Evolutionary conservation across 306 rosid species (phyloP).

Genomic region (Hippophae tibetana): DNA sequence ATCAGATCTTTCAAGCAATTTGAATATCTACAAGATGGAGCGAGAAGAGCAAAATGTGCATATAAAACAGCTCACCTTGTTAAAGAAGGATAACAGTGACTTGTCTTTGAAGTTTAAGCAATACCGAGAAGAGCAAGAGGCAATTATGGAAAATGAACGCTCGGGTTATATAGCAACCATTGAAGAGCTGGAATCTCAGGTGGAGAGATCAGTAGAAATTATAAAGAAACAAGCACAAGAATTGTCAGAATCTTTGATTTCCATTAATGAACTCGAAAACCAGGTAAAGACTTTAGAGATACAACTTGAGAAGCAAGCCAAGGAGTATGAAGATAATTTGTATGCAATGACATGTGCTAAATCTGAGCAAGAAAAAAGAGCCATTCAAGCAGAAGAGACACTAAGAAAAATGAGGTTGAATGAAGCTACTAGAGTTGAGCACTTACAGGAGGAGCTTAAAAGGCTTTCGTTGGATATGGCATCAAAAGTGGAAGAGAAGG

Average conservation of each 20-base stretch:
- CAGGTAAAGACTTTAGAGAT: conserved; percentile 55
- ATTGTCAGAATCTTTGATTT: conserved; percentile 48
- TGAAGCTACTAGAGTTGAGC: conserved; percentile 49
- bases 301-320: conserved; percentile 56
- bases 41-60: conserved; percentile 47
- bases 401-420: conserved; percentile 54
- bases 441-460: conserved; percentile 59
- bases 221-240: conserved; percentile 57
- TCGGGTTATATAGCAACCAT: conserved; percentile 53
- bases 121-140: conserved; percentile 29
- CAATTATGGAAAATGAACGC: conserved; percentile 40
- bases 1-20: conserved; percentile 42
- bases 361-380: conserved; percentile 57
- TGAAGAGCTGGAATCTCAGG: conserved; percentile 67
- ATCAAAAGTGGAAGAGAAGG: conserved; percentile 63
- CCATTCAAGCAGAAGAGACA: conserved; percentile 62
- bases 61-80: conserved; percentile 46
- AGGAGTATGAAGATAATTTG: conserved; percentile 43
- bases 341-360: conserved; percentile 44
- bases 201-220: conserved; percentile 59
- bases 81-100: conserved; percentile 62
- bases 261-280: conserved; percentile 68
- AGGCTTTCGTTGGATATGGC: conserved; percentile 62
- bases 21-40: conserved; percentile 33
- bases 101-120: conserved; percentile 55